Evolutionary conservation across 2,329 filamentous ascomycete species (phyloP), one percentile per base, ranked within the genome.

Genomic region (Emergomyces africanus): DNA sequence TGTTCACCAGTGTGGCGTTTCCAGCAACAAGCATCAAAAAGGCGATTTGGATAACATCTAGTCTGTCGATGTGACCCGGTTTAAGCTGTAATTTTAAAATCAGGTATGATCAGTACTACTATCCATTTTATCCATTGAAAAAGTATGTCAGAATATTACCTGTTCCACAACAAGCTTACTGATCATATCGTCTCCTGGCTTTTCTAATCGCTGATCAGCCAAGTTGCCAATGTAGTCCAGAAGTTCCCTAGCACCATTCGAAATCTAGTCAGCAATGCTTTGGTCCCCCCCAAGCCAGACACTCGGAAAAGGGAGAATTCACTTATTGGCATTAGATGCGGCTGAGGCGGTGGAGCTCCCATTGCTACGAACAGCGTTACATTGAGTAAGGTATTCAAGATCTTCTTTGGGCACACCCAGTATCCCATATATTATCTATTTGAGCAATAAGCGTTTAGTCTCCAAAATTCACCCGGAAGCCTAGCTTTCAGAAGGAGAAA

Each of bases 1-100:
- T 80, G 64, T 75, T 79, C 4, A 80, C 74, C 74, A 80, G 77
- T 0, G 79, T 79, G 0, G 78, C 79, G 42, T 80, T 81, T 1
- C 78, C 78, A 0, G 78, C 78, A 1, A 79, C 77, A 1, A 81
- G 72, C 5, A 80, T 68, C 8, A 81, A 66, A 64, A 80, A 80
- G 0, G 78, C 76, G 53, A 80, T 77, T 59, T 78, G 76, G 0
- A 79, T 63, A 14, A 63, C 67, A 58, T 71, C 69, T 5, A 63
- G 58, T 56, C 60, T 67, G 14, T 64, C 57, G 20, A 74, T 63
- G 58, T 71, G 61, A 3, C 71, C 70, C 3, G 66, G 67, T 12
- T 64, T 66, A 49, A 72, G 62, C 61, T 65, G 30, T 9, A 41
- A 25, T 49, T 25, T 25, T 15, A 1, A 25, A 14, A 35, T 28